Evolutionary conservation across 2,329 filamentous ascomycete species (phyloP).

Genomic region (Epichloe brachyelytri): DNA sequence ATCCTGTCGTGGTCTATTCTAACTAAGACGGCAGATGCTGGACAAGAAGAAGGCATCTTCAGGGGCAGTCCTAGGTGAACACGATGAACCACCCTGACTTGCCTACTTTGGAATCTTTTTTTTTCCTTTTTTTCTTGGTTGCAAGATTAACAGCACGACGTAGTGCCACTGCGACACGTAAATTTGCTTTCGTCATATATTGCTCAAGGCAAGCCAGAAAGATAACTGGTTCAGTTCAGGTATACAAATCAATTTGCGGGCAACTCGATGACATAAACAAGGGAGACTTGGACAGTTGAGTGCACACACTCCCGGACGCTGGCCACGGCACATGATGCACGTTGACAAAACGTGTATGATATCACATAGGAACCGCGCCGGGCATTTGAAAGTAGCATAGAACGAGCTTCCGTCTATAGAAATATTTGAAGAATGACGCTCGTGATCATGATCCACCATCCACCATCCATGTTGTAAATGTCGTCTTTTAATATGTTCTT

Average conservation of each 20-base stretch:
- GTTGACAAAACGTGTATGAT: neutral
- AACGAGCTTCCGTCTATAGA: neutral
- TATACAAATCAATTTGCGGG: neutral
- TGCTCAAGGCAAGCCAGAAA: neutral
- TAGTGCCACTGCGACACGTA: neutral
- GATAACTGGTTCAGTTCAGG: neutral
- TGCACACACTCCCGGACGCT: neutral
- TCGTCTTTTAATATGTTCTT: neutral
- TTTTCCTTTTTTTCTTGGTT: neutral
- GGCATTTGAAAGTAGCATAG: neutral
- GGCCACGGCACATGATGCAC: neutral
- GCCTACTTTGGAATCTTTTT: neutral
- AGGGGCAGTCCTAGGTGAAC: neutral
- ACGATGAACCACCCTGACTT: neutral
- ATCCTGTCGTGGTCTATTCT: neutral
- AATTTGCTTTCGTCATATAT: neutral
- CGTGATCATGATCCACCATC: neutral
- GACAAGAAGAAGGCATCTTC: neutral
- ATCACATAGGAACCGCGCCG: neutral
- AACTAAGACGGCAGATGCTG: neutral
- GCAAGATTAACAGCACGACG: neutral
- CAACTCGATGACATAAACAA: neutral
- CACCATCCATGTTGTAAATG: neutral
- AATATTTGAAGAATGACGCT: neutral
- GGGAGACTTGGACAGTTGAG: neutral